phyloP scores from a whole-genome alignment of 2,329 filamentous ascomycete species.

The Chaetomiaceae sp. region DNA sequence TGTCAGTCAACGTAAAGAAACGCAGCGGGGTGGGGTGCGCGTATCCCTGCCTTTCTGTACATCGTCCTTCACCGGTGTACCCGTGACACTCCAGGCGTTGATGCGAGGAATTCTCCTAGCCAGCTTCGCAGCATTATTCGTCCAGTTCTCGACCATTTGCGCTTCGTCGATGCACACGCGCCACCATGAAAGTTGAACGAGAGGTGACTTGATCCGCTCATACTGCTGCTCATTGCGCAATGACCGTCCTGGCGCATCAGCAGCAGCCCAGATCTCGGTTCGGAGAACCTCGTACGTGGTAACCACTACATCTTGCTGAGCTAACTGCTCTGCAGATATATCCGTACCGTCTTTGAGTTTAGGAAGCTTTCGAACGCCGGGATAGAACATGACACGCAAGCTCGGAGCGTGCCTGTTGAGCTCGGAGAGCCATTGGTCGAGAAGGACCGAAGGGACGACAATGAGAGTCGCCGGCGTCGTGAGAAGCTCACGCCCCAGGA shows the following conservation, averaged over 20 bases:
- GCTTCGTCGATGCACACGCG: constrained; percentile 71
- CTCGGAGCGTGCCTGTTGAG: constrained; percentile 52
- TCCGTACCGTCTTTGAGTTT: constrained; percentile 35
- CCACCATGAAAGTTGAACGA: constrained; percentile 84
- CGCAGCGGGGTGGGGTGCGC: background rate
- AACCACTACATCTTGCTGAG: constrained; percentile 52
- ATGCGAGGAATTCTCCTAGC: constrained; percentile 73
- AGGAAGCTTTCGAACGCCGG: constrained; percentile 38
- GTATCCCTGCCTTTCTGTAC: constrained; percentile 23
- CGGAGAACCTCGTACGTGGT: constrained; percentile 67
- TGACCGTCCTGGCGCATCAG: constrained; percentile 60
- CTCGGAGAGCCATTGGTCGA: constrained; percentile 57
- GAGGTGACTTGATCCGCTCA: constrained; percentile 62
- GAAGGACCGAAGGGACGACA: constrained; percentile 51
- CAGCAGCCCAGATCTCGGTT: constrained; percentile 71
- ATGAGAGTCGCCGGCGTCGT: constrained; percentile 54
- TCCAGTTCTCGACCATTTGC: constrained; percentile 89
- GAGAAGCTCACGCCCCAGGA: constrained; percentile 39
- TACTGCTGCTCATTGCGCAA: constrained; percentile 62
- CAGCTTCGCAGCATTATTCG: constrained; percentile 74
- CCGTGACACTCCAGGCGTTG: constrained; percentile 89
- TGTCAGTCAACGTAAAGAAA: background rate
- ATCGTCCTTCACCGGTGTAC: constrained; percentile 75
- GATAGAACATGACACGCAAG: constrained; percentile 51
- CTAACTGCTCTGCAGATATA: constrained; percentile 38